Evolutionary conservation across 768 basidiomycete genomes (phyloP).

Genomic region (Rhizopogon rudus): DNA sequence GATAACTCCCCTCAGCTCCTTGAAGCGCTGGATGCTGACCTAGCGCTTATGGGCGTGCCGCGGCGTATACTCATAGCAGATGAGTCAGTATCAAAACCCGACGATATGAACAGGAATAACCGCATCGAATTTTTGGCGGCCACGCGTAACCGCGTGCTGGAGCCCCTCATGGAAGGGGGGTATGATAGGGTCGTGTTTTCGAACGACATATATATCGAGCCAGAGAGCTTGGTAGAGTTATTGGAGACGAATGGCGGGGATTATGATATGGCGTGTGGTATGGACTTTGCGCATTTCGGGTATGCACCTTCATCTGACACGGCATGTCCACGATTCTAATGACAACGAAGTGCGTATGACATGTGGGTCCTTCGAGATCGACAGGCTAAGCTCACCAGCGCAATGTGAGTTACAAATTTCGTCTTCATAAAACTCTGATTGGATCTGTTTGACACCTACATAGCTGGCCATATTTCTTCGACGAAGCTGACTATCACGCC

Average conservation of each 20-base stretch:
- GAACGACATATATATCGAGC: slow-evolving; percentile 38
- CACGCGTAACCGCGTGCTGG: slow-evolving; percentile 37
- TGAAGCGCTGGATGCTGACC: slow-evolving; percentile 16
- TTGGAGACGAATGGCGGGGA: slow-evolving; percentile 31
- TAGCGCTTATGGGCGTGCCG: slow-evolving; percentile 19
- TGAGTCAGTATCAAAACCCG: slow-evolving; percentile 16
- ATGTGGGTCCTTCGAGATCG: slow-evolving; percentile 35
- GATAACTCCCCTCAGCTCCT: slow-evolving; percentile 30
- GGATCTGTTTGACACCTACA: neutral
- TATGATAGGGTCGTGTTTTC: slow-evolving; percentile 37
- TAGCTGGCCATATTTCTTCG: slow-evolving; percentile 39
- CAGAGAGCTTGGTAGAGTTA: slow-evolving; percentile 35
- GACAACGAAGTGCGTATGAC: slow-evolving; percentile 26
- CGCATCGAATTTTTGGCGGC: slow-evolving; percentile 34
- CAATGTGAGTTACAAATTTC: neutral
- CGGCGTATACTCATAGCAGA: slow-evolving; percentile 27
- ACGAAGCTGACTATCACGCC: slow-evolving; percentile 28
- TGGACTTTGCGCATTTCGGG: slow-evolving; percentile 34
- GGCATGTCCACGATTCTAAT: no score
- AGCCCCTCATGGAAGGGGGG: slow-evolving; percentile 34
- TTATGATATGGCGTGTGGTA: slow-evolving; percentile 39
- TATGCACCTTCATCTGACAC: slow-evolving; percentile 3
- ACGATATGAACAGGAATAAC: slow-evolving; percentile 11
- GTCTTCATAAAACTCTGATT: neutral
- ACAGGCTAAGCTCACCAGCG: slow-evolving; percentile 19